Percentiles rank a stretch among this genome's conserved stretches.
Evolutionary conservation across 257 asterid species (phyloP).

Genomic region (Ocimum tenuiflorum): DNA sequence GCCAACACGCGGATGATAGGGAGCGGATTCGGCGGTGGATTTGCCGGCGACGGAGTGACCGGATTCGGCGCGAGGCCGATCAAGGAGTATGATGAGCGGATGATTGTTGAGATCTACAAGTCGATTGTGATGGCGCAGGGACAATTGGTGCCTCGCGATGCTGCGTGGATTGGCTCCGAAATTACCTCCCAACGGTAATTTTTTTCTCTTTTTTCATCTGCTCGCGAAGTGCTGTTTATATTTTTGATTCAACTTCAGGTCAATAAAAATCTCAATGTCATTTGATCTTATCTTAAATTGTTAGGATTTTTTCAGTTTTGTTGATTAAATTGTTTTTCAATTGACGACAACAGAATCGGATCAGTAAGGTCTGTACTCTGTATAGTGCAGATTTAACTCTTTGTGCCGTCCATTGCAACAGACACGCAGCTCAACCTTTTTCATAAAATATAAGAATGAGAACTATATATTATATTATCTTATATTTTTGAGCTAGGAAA

Average conservation of each 20-base stretch:
- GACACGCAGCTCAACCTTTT: not conserved
- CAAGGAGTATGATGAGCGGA: constrained; percentile 56
- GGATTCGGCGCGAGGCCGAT: constrained; percentile 45
- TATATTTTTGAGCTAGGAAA: not conserved
- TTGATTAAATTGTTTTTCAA: not conserved
- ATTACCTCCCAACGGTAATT: constrained; percentile 31
- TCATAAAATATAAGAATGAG: too few species aligned
- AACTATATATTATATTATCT: too few species aligned
- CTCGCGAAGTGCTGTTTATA: constrained; percentile 4
- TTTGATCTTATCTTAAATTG: too few species aligned
- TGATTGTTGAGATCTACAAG: constrained; percentile 56
- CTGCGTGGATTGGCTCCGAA: constrained; percentile 43
- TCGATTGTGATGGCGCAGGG: constrained; percentile 49
- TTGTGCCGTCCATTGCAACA: not conserved
- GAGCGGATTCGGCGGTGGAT: constrained; percentile 24
- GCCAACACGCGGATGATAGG: constrained; percentile 33
- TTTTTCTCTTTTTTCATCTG: not conserved
- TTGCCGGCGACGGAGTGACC: constrained; percentile 15
- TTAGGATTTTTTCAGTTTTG: not conserved
- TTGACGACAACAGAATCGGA: not conserved
- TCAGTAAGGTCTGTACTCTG: not conserved
- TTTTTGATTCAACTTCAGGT: constrained; percentile 1
- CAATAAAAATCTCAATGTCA: constrained; percentile 16
- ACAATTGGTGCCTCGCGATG: constrained; percentile 44
- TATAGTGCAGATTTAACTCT: not conserved